Percentiles rank a stretch among this genome's conserved stretches.
Conservation (phyloP, 2,329 filamentous ascomycete genomes). For the Penicillium sp. region DNA sequence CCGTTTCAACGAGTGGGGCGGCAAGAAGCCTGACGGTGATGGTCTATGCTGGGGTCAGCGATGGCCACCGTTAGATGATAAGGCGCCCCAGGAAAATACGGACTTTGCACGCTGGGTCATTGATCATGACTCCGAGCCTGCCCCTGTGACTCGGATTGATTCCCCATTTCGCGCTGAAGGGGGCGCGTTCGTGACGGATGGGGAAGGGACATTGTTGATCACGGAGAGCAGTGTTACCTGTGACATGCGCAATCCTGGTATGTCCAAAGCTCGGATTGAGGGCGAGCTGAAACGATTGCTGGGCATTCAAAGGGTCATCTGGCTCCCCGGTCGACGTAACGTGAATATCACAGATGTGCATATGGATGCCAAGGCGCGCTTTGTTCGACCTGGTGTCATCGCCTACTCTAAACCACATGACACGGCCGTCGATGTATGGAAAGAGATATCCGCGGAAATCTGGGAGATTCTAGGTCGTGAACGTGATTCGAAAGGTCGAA, state of each 20-base stretch:
- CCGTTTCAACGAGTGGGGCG: conserved; percentile 26
- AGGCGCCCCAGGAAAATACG: conserved; percentile 12
- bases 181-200: conserved; percentile 29
- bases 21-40: conserved; percentile 16
- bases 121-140: conserved; percentile 11
- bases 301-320: conserved; percentile 30
- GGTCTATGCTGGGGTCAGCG: conserved; percentile 12
- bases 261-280: conserved; percentile 24
- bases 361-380: conserved; percentile 28
- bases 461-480: conserved; percentile 13
- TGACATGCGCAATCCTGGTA: conserved; percentile 27
- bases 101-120: conserved; percentile 20
- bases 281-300: conserved; percentile 21
- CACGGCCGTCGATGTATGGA: conserved; percentile 11
- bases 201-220: conserved; percentile 31
- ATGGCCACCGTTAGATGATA: conserved; percentile 16
- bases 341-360: conserved; percentile 33
- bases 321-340: conserved; percentile 26
- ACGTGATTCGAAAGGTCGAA: conserved; percentile 25
- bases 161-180: conserved; percentile 27
- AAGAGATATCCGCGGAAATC: conserved; percentile 22
- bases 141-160: conserved; percentile 11
- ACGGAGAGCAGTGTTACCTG: conserved; percentile 31
- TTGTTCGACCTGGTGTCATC: conserved; percentile 26
- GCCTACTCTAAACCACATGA: conserved; percentile 22